phyloP scores from a whole-genome alignment of 2,329 filamentous ascomycete genomes.

The Botrytis aclada region DNA sequence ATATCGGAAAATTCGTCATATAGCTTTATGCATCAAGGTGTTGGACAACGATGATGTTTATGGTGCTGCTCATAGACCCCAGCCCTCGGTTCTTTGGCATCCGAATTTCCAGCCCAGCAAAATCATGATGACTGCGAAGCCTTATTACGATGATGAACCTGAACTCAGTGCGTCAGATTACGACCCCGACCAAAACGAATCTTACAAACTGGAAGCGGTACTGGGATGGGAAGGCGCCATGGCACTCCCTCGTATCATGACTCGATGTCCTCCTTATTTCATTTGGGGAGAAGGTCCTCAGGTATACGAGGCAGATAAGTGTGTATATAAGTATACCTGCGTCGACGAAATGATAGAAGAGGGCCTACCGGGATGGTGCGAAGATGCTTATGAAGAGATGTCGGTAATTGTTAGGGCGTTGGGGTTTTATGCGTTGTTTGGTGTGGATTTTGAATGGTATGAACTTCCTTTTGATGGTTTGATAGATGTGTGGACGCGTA shows the following conservation, averaged over 20 bases:
- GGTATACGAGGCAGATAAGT: not conserved
- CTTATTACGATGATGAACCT: not conserved
- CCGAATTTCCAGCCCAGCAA: not conserved
- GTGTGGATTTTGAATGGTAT: not conserved
- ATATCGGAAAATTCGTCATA: not conserved
- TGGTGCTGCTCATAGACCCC: not conserved
- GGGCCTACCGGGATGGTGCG: not conserved
- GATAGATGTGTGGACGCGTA: not conserved
- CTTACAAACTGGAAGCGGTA: not conserved
- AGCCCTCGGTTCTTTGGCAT: not conserved
- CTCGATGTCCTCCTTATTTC: not conserved
- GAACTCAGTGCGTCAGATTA: not conserved
- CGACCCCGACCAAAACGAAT: not conserved
- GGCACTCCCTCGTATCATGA: conserved; percentile 1
- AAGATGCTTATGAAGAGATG: not conserved
- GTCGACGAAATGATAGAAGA: not conserved
- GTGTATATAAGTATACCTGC: rapidly evolving
- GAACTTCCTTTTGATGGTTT: not conserved
- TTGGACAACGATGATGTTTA: not conserved
- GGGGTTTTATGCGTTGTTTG: not conserved
- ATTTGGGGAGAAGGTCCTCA: not conserved
- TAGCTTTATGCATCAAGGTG: not conserved
- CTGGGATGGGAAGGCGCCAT: not conserved
- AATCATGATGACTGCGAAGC: not conserved
- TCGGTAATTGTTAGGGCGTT: not conserved